Percentiles rank a stretch among this genome's conserved stretches.
These are phyloP conservation scores for Apiotrichum brassicae DNA, from an alignment of 1,284 basidiomycete genomes.

Conservation along the genomic window DNA sequence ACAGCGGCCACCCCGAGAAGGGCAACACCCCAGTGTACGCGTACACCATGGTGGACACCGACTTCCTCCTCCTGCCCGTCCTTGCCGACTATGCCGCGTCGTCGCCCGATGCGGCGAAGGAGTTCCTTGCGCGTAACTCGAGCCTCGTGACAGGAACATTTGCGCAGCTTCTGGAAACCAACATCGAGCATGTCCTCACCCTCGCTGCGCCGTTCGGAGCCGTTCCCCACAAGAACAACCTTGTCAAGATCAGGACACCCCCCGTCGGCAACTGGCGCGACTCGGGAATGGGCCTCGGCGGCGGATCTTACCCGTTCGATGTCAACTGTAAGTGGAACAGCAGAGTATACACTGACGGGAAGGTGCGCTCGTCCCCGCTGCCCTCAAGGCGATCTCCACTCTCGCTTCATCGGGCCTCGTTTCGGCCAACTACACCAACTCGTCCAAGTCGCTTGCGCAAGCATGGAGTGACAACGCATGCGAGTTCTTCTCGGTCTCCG, in stretches of 20 bases:
- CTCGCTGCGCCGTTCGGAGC: conserved; percentile 43
- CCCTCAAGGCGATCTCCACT: conserved; percentile 49
- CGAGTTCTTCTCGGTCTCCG: conserved; percentile 48
- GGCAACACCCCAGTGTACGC: conserved; percentile 48
- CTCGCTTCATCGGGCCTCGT: conserved; percentile 46
- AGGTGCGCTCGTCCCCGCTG: conserved; percentile 52
- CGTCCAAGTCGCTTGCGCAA: conserved; percentile 29
- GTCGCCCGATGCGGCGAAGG: conserved; percentile 22
- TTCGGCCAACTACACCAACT: conserved; percentile 37
- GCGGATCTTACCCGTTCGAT: conserved; percentile 52
- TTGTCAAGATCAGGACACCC: conserved; percentile 42
- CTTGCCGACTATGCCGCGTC: conserved; percentile 46
- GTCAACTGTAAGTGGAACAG: conserved; percentile 45
- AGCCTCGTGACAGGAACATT: conserved; percentile 48
- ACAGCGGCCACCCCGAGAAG: conserved; percentile 43
- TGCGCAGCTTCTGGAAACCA: conserved; percentile 33
- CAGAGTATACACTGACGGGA: too few species aligned
- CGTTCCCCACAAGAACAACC: conserved; percentile 37
- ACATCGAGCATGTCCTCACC: conserved; percentile 28
- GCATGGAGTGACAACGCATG: conserved; percentile 50
- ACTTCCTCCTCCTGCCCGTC: conserved; percentile 49
- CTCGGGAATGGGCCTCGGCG: conserved; percentile 51
- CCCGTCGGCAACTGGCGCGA: conserved; percentile 54
- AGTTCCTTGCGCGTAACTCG: conserved; percentile 38
- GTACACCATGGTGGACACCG: conserved; percentile 50